phyloP scores from a whole-genome alignment of 2,329 filamentous ascomycete genomes.

The Exutisphaerella laricina region DNA sequence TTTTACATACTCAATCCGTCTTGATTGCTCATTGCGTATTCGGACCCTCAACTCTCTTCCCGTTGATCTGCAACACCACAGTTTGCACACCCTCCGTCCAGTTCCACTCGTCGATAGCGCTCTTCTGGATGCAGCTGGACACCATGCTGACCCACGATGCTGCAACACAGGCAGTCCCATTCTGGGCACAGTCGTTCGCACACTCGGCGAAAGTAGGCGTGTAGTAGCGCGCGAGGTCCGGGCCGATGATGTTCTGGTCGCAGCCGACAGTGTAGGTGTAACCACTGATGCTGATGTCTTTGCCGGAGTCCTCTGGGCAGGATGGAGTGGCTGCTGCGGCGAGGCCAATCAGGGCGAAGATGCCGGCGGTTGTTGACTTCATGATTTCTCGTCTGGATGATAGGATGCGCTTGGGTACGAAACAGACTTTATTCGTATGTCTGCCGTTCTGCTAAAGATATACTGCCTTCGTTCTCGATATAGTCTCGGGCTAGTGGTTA shows the following conservation, averaged over 20 bases:
- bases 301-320: background rate
- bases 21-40: no score
- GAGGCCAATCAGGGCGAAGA: background rate
- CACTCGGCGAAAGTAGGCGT: background rate
- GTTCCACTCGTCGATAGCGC: background rate
- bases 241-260: background rate
- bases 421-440: background rate
- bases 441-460: background rate
- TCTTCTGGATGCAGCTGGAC: background rate
- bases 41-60: no score
- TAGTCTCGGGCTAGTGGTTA: background rate
- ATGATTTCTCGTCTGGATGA: background rate
- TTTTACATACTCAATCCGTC: no score
- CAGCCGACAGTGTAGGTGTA: background rate
- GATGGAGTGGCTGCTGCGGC: background rate
- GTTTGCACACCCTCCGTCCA: no score
- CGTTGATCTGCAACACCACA: no score
- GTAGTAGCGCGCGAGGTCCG: background rate
- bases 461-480: background rate
- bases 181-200: background rate
- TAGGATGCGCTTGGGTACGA: background rate
- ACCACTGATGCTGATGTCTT: background rate
- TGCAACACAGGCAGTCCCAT: background rate
- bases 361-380: background rate
- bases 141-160: background rate